Evolutionary conservation across 75 land plant species (phyloP).

Genomic region (Picea sitchensis): DNA sequence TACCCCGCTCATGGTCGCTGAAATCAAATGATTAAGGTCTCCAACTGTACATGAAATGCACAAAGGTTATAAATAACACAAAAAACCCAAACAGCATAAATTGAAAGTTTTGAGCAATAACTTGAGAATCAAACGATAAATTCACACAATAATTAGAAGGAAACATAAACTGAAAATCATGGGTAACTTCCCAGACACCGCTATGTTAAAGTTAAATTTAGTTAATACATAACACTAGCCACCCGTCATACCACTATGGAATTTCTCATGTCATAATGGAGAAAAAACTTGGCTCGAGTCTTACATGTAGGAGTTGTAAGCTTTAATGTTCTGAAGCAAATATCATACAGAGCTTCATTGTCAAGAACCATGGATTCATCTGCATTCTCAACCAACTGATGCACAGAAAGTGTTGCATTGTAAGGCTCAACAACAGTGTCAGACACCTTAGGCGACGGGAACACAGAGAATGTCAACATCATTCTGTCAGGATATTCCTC

Average conservation of each 20-base stretch:
- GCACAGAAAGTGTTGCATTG: slow-evolving; percentile 48
- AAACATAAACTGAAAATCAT: no score
- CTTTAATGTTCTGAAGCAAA: slow-evolving; percentile 61
- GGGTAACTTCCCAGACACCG: no score
- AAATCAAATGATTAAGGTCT: slow-evolving; percentile 38
- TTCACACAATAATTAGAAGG: no score
- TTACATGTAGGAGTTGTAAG: slow-evolving; percentile 50
- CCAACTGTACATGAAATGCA: slow-evolving; percentile 11
- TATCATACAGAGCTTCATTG: slow-evolving; percentile 40
- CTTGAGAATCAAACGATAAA: no score
- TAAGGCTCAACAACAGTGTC: slow-evolving; percentile 41
- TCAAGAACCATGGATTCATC: slow-evolving; percentile 52
- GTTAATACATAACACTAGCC: no score
- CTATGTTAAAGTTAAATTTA: no score
- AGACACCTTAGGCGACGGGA: slow-evolving; percentile 43
- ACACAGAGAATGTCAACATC: slow-evolving; percentile 48
- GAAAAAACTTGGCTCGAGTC: no score
- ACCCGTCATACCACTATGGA: no score
- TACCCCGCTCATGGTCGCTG: slow-evolving; percentile 43
- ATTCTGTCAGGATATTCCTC: slow-evolving; percentile 50
- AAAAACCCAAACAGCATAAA: no score
- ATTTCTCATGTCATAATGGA: no score
- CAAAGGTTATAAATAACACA: no score
- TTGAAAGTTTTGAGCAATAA: no score
- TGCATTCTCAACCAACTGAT: slow-evolving; percentile 53